phyloP scores from a whole-genome alignment of 768 basidiomycete genomes.

The Agrocybe chaxingu region DNA sequence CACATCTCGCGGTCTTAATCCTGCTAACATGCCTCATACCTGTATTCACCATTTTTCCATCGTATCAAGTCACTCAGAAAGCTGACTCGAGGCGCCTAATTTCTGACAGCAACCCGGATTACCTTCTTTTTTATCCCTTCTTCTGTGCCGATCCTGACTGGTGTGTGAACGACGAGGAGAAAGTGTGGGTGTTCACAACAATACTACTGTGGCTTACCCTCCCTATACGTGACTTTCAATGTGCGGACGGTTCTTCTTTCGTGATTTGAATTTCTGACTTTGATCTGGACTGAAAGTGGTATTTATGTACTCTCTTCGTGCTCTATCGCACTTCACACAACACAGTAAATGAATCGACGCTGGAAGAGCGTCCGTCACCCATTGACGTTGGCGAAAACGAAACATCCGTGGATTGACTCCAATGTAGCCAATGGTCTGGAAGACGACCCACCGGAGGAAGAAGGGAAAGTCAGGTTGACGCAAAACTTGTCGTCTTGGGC shows the following conservation, averaged over 20 bases:
- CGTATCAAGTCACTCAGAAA: not conserved
- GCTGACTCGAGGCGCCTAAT: no score
- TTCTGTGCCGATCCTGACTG: no score
- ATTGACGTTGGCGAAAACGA: conserved; percentile 7
- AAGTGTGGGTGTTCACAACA: no score
- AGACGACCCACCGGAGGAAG: conserved; percentile 14
- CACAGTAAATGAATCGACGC: conserved; percentile 8
- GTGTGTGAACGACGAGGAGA: no score
- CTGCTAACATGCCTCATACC: conserved; percentile 1
- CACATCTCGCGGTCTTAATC: conserved; percentile 10
- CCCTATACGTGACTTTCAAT: not conserved
- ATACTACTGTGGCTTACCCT: no score
- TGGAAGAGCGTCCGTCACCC: conserved; percentile 13
- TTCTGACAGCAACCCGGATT: no score
- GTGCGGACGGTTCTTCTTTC: not conserved
- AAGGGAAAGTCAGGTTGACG: conserved; percentile 13
- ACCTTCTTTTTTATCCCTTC: no score
- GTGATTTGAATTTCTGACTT: not conserved
- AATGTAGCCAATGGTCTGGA: conserved; percentile 19
- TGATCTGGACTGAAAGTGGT: not conserved
- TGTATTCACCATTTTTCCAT: not conserved
- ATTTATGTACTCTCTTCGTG: conserved; percentile 4
- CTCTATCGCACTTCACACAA: conserved; percentile 8
- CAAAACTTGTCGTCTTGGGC: not conserved
- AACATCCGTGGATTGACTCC: conserved; percentile 8